Conservation (phyloP, 306 rosid genomes). For the Carpinus fangiana region DNA sequence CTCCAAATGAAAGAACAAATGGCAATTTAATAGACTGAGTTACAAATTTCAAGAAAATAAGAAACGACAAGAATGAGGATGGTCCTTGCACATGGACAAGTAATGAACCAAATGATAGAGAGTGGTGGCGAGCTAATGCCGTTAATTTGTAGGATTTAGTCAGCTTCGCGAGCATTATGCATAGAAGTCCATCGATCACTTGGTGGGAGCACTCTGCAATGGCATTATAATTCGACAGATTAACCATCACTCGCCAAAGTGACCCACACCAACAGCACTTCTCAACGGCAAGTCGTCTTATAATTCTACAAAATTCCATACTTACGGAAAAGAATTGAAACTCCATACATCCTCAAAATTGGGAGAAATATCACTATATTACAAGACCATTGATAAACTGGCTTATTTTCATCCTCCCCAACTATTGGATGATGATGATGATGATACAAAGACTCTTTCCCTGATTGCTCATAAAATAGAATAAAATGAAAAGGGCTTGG, state of each 20-base stretch:
- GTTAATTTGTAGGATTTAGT: background rate
- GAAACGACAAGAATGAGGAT: too few relatives aligned
- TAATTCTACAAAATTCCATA: too few relatives aligned
- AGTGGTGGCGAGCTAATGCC: background rate
- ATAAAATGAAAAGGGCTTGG: background rate
- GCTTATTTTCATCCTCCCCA: background rate
- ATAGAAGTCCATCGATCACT: background rate
- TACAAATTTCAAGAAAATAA: too few relatives aligned
- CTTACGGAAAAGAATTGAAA: background rate
- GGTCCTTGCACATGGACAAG: too few relatives aligned
- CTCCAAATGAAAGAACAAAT: too few relatives aligned
- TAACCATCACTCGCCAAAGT: too few relatives aligned
- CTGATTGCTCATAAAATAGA: background rate
- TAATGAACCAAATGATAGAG: background rate
- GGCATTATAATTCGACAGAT: too few relatives aligned
- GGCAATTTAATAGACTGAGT: too few relatives aligned
- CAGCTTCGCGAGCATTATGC: too few relatives aligned
- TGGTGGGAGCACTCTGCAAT: too few relatives aligned
- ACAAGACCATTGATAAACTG: slow-evolving; percentile 1
- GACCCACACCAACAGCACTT: too few relatives aligned
- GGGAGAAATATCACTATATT: background rate
- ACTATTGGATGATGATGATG: background rate
- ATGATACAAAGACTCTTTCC: background rate
- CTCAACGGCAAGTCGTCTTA: too few relatives aligned
- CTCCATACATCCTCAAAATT: background rate